A percentile compares a stretch with the other conserved stretches of the same genome.
Conservation (phyloP, 805 yeast species). For the Torulaspora franciscae region DNA sequence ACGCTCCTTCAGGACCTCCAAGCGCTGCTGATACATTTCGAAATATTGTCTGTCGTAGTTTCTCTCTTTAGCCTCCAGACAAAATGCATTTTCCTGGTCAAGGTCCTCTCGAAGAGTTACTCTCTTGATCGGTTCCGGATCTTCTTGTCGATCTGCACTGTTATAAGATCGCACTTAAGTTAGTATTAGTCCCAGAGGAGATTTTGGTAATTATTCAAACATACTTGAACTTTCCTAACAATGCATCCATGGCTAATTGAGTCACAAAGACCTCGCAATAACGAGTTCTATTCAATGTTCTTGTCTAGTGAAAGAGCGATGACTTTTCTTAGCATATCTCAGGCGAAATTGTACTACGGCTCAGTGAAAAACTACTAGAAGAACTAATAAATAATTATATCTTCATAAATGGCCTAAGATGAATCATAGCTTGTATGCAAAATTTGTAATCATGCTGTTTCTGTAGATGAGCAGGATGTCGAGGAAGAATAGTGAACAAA, state of each 20-base stretch:
- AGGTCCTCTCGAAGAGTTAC: slow-evolving; percentile 15
- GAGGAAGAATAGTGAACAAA: slow-evolving; percentile 8
- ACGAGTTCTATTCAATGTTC: background rate
- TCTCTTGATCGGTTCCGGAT: slow-evolving; percentile 16
- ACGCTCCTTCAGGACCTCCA: slow-evolving; percentile 44
- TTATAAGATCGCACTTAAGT: background rate
- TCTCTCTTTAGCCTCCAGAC: slow-evolving; percentile 34
- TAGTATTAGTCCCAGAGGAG: slow-evolving; percentile 1
- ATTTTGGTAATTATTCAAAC: background rate
- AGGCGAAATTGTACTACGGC: background rate
- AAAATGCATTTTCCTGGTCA: slow-evolving; percentile 20
- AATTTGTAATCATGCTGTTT: background rate
- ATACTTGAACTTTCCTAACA: slow-evolving; percentile 18
- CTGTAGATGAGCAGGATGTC: slow-evolving; percentile 4
- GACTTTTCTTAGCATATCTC: background rate
- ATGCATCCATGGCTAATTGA: slow-evolving; percentile 13
- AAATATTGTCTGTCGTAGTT: slow-evolving; percentile 56
- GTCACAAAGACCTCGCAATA: background rate
- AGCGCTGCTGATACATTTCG: slow-evolving; percentile 49
- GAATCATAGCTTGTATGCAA: slow-evolving; percentile 3
- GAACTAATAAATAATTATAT: background rate
- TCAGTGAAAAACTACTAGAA: background rate
- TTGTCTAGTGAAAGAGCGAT: background rate
- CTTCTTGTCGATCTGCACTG: slow-evolving; percentile 15
- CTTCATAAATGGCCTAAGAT: background rate